Evolutionary conservation across 2,329 filamentous ascomycete species (phyloP).

Genomic region (Beauveria rudraprayagi): DNA sequence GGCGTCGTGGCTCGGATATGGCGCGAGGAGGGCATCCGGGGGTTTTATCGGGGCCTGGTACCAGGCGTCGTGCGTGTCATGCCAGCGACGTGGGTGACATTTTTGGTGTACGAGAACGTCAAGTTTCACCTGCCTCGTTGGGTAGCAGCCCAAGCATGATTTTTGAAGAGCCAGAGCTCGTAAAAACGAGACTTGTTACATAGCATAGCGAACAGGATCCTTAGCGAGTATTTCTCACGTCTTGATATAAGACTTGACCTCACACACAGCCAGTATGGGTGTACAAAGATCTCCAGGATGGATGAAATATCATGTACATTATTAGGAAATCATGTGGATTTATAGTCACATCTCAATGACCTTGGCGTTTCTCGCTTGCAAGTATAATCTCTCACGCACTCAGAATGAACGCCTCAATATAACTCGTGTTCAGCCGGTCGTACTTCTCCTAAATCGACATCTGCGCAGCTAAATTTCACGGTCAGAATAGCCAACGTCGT

Average conservation of each 20-base stretch:
- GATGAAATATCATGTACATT: too few species aligned
- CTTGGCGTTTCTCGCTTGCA: too few species aligned
- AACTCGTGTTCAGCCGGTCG: too few species aligned
- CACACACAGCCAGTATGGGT: too few species aligned
- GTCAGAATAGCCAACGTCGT: not conserved
- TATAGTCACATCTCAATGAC: too few species aligned
- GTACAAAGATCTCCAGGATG: too few species aligned
- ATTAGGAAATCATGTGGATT: too few species aligned
- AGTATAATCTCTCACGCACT: too few species aligned
- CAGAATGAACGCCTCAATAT: too few species aligned
- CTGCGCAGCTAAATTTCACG: not conserved
- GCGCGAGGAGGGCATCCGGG: constrained; percentile 66
- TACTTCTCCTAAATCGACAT: too few species aligned
- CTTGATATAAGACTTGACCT: not conserved
- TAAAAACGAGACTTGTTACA: not conserved
- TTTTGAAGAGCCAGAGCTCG: too few species aligned
- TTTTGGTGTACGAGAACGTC: constrained; percentile 93
- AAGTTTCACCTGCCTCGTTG: constrained; percentile 58
- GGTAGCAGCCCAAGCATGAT: constrained; percentile 16
- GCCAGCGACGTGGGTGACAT: constrained; percentile 93
- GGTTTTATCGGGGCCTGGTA: constrained; percentile 86
- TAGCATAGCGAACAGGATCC: not conserved
- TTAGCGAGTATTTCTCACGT: not conserved
- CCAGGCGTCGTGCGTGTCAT: constrained; percentile 87
- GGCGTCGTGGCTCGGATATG: constrained; percentile 71